phyloP scores from a whole-genome alignment of 2,329 filamentous ascomycete genomes.

The Ophiosphaerella herpotricha region DNA sequence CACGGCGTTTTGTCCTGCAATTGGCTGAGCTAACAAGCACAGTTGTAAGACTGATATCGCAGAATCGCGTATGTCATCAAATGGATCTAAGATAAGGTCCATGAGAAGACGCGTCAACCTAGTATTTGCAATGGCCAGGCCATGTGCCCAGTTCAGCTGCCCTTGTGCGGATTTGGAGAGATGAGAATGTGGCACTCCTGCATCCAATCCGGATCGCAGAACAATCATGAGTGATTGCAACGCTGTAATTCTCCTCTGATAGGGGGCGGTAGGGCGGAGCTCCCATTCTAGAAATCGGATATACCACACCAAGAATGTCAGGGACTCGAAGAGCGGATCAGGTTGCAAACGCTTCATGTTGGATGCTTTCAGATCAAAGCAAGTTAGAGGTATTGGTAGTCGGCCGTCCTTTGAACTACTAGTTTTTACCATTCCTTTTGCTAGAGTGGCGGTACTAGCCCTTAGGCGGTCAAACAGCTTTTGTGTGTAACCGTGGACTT shows the following conservation, averaged over 20 bases:
- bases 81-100: conserved; percentile 84
- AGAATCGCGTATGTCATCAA: conserved; percentile 80
- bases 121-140: conserved; percentile 50
- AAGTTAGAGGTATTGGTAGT: conserved; percentile 21
- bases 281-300: conserved; percentile 72
- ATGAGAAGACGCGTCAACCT: conserved; percentile 66
- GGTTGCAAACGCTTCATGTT: neutral
- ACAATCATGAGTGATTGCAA: conserved; percentile 72
- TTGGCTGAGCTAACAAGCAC: conserved; percentile 28
- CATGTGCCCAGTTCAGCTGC: conserved; percentile 56
- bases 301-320: conserved; percentile 75
- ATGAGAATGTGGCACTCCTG: conserved; percentile 43
- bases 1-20: conserved; percentile 10
- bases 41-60: conserved; percentile 53
- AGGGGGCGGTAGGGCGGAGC: conserved; percentile 79
- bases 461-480: conserved; percentile 74
- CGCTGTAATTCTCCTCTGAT: conserved; percentile 84
- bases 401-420: conserved; percentile 13
- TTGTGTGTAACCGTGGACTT: conserved; percentile 74
- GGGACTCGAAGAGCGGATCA: conserved; percentile 54
- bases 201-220: conserved; percentile 70
- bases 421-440: conserved; percentile 13
- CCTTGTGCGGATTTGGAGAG: conserved; percentile 56
- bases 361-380: neutral
- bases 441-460: conserved; percentile 40